A percentile compares a stretch with the other conserved stretches of the same genome.
Conservation (phyloP, 495 filamentous ascomycete genomes). For the Bryoglossum gracile region DNA sequence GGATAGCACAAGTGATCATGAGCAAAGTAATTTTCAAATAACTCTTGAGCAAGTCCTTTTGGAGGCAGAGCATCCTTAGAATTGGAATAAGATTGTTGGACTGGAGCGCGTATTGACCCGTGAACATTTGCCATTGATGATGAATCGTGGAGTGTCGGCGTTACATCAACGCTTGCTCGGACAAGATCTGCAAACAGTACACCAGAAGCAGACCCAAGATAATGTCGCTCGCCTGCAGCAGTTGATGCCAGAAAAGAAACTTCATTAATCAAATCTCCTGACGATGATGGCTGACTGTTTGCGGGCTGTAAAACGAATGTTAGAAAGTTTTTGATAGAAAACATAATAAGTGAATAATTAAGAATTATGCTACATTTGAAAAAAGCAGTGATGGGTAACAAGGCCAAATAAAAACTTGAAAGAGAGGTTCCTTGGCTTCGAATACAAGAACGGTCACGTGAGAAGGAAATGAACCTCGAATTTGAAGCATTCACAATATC, state of each 20-base stretch:
- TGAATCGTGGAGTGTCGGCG: not conserved
- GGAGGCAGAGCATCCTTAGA: slow-evolving; percentile 11
- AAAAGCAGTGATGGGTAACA: too few species aligned
- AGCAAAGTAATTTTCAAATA: slow-evolving; percentile 23
- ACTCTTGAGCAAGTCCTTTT: slow-evolving; percentile 17
- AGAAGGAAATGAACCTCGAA: too few species aligned
- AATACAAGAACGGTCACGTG: too few species aligned
- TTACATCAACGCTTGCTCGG: slow-evolving; percentile 7
- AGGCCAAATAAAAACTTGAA: too few species aligned
- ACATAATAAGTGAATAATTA: too few species aligned
- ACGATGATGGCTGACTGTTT: too few species aligned
- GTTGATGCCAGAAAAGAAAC: slow-evolving; percentile 26
- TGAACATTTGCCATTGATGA: not conserved
- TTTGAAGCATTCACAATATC: too few species aligned
- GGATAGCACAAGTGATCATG: slow-evolving; percentile 28
- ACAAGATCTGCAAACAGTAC: slow-evolving; percentile 26
- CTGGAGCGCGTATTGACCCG: not conserved
- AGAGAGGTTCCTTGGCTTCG: too few species aligned
- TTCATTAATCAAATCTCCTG: slow-evolving; percentile 25
- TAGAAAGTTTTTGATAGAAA: too few species aligned
- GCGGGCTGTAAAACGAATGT: too few species aligned
- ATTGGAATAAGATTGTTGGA: not conserved
- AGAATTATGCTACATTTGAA: too few species aligned
- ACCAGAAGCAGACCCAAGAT: slow-evolving; percentile 24
- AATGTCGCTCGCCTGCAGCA: slow-evolving; percentile 26